Evolutionary conservation across 176 grass and related monocot genomes (phyloP).

Genomic region (Oryza brachyantha): DNA sequence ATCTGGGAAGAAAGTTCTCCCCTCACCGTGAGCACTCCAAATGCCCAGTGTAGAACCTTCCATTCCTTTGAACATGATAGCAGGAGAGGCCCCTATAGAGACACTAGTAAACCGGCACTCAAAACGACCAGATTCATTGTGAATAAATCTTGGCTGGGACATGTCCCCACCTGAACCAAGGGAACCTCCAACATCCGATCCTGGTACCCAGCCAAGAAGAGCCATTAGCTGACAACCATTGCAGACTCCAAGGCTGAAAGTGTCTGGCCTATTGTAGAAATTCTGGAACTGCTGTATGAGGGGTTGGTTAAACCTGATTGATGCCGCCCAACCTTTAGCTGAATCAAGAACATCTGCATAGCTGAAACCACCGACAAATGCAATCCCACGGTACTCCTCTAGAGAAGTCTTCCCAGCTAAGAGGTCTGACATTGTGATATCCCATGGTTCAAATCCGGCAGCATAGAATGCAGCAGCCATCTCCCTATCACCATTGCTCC

Average conservation of each 20-base stretch:
- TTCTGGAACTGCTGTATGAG: slow-evolving; percentile 74
- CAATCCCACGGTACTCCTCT: slow-evolving; percentile 60
- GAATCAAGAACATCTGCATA: slow-evolving; percentile 90
- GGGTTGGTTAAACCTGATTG: slow-evolving; percentile 84
- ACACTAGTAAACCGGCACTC: slow-evolving; percentile 84
- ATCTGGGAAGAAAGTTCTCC: slow-evolving; percentile 81
- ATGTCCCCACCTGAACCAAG: slow-evolving; percentile 60
- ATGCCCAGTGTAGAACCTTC: slow-evolving; percentile 78
- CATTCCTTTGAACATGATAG: slow-evolving; percentile 95
- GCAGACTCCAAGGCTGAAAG: slow-evolving; percentile 94
- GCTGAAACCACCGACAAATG: slow-evolving; percentile 95
- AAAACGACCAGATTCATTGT: slow-evolving; percentile 86
- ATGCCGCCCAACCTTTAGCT: slow-evolving; percentile 88
- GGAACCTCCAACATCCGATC: slow-evolving; percentile 51
- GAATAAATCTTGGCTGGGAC: slow-evolving; percentile 91
- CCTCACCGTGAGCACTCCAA: slow-evolving; percentile 84
- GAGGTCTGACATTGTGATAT: slow-evolving; percentile 79
- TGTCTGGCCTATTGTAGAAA: slow-evolving; percentile 74
- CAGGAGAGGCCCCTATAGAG: slow-evolving; percentile 55
- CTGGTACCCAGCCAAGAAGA: slow-evolving; percentile 95
- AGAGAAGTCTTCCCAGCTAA: slow-evolving; percentile 54
- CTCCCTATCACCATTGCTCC: slow-evolving; percentile 90
- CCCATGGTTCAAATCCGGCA: slow-evolving; percentile 93
- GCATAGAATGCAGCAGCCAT: slow-evolving; percentile 83
- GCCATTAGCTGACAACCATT: slow-evolving; percentile 97